Evolutionary conservation across 148 eudicot species (phyloP), one percentile per base, ranked within the genome.

Genomic region (Amaranthus hypochondriacus): DNA sequence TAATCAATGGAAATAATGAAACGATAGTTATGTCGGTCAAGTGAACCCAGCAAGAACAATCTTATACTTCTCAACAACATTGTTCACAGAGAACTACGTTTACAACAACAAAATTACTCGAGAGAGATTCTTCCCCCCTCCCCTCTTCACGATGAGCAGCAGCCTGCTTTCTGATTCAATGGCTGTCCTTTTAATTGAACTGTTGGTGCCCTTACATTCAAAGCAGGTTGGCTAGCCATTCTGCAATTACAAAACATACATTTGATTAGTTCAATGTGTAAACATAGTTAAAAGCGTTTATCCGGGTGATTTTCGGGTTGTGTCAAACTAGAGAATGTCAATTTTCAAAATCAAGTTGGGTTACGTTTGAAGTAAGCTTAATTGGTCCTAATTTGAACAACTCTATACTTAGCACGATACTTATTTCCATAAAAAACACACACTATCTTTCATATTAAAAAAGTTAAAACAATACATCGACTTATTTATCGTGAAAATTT

Each of bases 111-210:
- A 48, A 75, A 49, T 48, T 18, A 58, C 53, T 56, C 14, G 47
- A 44, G 6, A 1, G 63, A 48, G 56, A 21, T 67, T 7, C n/a
- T 55, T 28, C 13, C 7, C 3, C 39, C 39, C 39, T 62, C 4
- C 28, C 18, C 42, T 58, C 62, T 78, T 86, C 71, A 90, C 77
- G 86, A 74, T 60, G 92, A 90, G 80, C 96, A 90, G 84, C 96
- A 90, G 51, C 92, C 90, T 56, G 85, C 69, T 67, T 81, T 88
- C 65, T 88, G 87, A 70, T 84, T 83, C 58, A 90, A 81, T 9
- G 92, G 96, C 73, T 87, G 90, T 69, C 96, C 92, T 60, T 82
- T 83, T 50, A 90, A 82, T 80, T 88, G 89, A 56, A 90, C 92
- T 6, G 90, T 88, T 9, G 92, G 86, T 12, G 88, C 92, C 75